phyloP scores from a whole-genome alignment of 106 monocot genomes.

The Dendrobium nobile region DNA sequence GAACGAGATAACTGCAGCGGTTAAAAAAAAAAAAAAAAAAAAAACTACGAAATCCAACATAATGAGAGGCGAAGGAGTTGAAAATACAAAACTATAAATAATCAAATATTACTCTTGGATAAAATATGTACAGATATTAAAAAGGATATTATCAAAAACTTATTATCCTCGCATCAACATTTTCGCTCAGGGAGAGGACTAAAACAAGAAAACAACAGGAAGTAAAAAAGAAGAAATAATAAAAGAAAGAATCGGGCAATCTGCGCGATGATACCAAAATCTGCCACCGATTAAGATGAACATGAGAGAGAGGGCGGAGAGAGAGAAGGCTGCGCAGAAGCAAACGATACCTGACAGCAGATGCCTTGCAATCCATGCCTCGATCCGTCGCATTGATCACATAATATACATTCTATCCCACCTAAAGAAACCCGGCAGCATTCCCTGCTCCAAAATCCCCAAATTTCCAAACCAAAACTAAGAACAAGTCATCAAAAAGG shows the following conservation, averaged over 20 bases:
- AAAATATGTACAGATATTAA: not conserved
- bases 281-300: not conserved
- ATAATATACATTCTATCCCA: not conserved
- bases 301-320: not conserved
- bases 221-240: too few relatives aligned
- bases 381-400: conserved; percentile 6
- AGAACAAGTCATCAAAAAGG: not conserved
- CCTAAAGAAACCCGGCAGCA: not conserved
- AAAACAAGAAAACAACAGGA: not conserved
- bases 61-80: not conserved
- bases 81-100: not conserved
- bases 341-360: not conserved
- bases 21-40: not conserved
- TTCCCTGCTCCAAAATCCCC: not conserved
- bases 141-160: not conserved
- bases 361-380: conserved; percentile 3
- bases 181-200: not conserved
- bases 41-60: not conserved
- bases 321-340: not conserved
- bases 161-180: not conserved
- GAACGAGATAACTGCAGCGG: not conserved
- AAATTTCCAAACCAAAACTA: not conserved
- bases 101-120: not conserved
- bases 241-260: too few relatives aligned
- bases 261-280: too few relatives aligned